Evolutionary conservation across 2,329 filamentous ascomycete genomes (phyloP).

Genomic region (Rutstroemia sp.): DNA sequence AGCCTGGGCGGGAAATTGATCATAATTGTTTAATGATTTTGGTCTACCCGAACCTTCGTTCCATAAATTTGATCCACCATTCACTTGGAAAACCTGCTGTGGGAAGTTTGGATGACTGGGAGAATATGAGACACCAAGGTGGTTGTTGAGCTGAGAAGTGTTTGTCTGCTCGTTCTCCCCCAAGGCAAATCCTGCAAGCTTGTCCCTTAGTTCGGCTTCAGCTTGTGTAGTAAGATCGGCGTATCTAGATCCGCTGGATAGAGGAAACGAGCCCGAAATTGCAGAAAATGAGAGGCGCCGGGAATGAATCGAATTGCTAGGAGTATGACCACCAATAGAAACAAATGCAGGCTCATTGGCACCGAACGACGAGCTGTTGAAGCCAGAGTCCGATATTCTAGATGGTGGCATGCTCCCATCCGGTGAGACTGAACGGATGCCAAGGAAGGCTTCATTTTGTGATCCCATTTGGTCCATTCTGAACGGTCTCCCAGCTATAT

Average conservation of each 20-base stretch:
- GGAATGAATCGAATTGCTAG: slow-evolving; percentile 40
- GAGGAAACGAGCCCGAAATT: slow-evolving; percentile 40
- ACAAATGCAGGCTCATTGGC: slow-evolving; percentile 22
- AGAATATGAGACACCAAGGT: slow-evolving; percentile 19
- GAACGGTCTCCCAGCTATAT: slow-evolving; percentile 16
- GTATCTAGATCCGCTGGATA: slow-evolving; percentile 34
- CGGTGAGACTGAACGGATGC: slow-evolving; percentile 39
- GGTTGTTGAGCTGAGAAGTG: slow-evolving; percentile 18
- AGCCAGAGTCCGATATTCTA: slow-evolving; percentile 41
- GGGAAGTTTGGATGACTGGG: slow-evolving; percentile 21
- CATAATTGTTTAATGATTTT: slow-evolving; percentile 21
- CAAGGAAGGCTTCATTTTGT: slow-evolving; percentile 38
- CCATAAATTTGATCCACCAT: slow-evolving; percentile 23
- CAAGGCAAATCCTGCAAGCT: slow-evolving; percentile 22
- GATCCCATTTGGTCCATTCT: slow-evolving; percentile 26
- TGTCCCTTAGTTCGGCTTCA: slow-evolving; percentile 25
- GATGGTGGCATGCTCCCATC: slow-evolving; percentile 50
- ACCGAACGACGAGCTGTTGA: slow-evolving; percentile 20
- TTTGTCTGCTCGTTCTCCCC: slow-evolving; percentile 20
- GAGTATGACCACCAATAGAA: slow-evolving; percentile 31
- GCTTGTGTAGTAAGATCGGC: slow-evolving; percentile 17
- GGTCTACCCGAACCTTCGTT: slow-evolving; percentile 17
- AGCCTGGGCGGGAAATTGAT: slow-evolving; percentile 22
- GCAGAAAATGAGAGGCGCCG: slow-evolving; percentile 38
- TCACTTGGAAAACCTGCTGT: slow-evolving; percentile 19